Evolutionary conservation across 805 yeast genomes (phyloP).

Genomic region (Blastobotrys attinorum): DNA sequence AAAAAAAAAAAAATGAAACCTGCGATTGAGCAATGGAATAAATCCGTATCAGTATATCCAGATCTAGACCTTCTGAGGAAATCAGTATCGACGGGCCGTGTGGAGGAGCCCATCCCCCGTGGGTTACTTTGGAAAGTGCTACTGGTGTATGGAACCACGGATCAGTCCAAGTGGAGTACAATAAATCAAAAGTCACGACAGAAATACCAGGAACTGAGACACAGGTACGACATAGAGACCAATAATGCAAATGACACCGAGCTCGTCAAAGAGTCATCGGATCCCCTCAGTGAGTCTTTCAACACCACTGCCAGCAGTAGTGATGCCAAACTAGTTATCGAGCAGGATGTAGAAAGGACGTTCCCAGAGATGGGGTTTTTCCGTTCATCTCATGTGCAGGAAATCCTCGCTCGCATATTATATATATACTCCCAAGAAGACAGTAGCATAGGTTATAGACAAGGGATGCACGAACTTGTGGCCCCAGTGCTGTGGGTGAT

Average conservation of each 20-base stretch:
- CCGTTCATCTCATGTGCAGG: slow-evolving; percentile 19
- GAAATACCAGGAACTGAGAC: slow-evolving; percentile 7
- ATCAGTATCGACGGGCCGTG: slow-evolving; percentile 14
- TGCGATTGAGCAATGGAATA: slow-evolving; percentile 5
- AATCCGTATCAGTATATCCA: slow-evolving; percentile 2
- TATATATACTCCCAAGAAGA: slow-evolving; percentile 42
- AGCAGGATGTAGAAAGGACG: slow-evolving; percentile 29
- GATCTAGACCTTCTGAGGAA: slow-evolving; percentile 11
- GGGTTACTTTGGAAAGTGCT: slow-evolving; percentile 17
- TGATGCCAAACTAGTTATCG: slow-evolving; percentile 19
- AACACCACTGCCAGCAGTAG: slow-evolving; percentile 3
- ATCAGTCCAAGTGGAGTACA: slow-evolving; percentile 13
- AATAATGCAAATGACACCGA: not conserved
- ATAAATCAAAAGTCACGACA: slow-evolving; percentile 5
- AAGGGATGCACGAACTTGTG: slow-evolving; percentile 48
- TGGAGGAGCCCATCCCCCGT: slow-evolving; percentile 10
- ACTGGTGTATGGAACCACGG: slow-evolving; percentile 17
- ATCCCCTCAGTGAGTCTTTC: slow-evolving; percentile 6
- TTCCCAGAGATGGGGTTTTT: slow-evolving; percentile 29
- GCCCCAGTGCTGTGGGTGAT: slow-evolving; percentile 35
- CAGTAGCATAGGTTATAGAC: slow-evolving; percentile 42
- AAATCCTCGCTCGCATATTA: slow-evolving; percentile 33
- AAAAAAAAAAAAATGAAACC: too few species aligned
- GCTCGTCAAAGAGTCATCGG: not conserved
- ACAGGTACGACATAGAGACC: slow-evolving; percentile 2